phyloP scores from a whole-genome alignment of 257 asterid genomes.

The Misopates orontium region DNA sequence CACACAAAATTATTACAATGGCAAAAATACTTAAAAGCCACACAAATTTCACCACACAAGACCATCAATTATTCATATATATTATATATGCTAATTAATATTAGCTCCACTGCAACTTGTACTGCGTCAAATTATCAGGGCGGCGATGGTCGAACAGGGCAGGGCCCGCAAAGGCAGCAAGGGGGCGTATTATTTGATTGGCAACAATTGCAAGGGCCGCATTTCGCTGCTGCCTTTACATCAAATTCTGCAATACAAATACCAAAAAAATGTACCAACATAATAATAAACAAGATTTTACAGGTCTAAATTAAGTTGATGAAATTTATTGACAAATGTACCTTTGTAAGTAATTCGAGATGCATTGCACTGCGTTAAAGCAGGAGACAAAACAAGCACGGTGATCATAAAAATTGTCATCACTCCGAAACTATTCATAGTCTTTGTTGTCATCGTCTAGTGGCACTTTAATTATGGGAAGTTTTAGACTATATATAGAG shows the following conservation, averaged over 20 bases:
- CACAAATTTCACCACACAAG: too few relatives aligned
- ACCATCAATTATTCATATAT: too few relatives aligned
- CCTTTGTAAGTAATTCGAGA: constrained; percentile 30
- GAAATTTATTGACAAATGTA: neutral
- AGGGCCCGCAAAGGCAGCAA: constrained; percentile 14
- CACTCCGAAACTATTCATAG: neutral
- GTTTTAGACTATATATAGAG: too few relatives aligned
- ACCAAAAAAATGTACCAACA: neutral
- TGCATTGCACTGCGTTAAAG: constrained; percentile 12
- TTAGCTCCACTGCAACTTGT: too few relatives aligned
- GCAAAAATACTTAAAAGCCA: too few relatives aligned
- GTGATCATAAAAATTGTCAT: constrained; percentile 14
- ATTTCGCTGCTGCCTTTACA: neutral
- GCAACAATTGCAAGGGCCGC: constrained; percentile 3
- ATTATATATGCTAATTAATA: too few relatives aligned
- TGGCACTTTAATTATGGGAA: too few relatives aligned
- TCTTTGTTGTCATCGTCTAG: neutral
- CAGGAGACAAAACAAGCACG: constrained; percentile 24
- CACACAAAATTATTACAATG: too few relatives aligned
- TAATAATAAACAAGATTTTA: neutral
- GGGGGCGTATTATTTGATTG: constrained; percentile 16
- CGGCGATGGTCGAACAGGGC: constrained; percentile 7
- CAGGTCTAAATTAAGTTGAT: neutral
- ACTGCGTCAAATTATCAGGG: neutral
- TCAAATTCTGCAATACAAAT: neutral